Conservation (phyloP, 805 yeast species). For the Candida palmyrensis region DNA sequence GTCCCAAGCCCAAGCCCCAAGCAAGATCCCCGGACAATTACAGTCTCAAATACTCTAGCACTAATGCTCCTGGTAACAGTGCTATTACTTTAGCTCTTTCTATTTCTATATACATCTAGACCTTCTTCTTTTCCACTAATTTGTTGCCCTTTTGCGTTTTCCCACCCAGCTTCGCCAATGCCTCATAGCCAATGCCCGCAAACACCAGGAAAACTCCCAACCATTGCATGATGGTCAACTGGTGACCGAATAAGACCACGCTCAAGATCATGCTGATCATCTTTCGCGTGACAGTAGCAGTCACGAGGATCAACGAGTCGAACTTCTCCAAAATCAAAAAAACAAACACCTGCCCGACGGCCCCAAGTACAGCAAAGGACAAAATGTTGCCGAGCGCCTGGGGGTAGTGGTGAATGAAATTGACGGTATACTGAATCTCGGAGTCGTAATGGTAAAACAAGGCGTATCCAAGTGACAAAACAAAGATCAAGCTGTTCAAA, state of each 20-base stretch:
- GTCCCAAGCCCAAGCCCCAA: too few species aligned
- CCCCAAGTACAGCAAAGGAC: slow-evolving; percentile 72
- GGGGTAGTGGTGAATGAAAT: slow-evolving; percentile 49
- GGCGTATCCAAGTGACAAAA: slow-evolving; percentile 48
- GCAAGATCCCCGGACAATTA: too few species aligned
- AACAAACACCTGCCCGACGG: slow-evolving; percentile 92
- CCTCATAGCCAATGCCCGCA: slow-evolving; percentile 80
- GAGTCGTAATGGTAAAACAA: slow-evolving; percentile 30
- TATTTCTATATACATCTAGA: slow-evolving; percentile 5
- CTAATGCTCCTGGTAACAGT: too few species aligned
- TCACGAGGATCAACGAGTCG: slow-evolving; percentile 80
- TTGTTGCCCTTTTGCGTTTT: slow-evolving; percentile 4
- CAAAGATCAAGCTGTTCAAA: slow-evolving; percentile 40
- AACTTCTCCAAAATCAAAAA: slow-evolving; percentile 78
- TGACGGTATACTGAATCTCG: slow-evolving; percentile 46
- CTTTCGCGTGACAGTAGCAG: slow-evolving; percentile 93
- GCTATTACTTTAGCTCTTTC: too few species aligned
- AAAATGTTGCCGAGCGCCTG: slow-evolving; percentile 54
- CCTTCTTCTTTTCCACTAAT: slow-evolving; percentile 3
- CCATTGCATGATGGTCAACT: slow-evolving; percentile 63
- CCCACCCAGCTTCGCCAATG: slow-evolving; percentile 29
- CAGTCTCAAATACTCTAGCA: too few species aligned
- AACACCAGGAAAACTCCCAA: slow-evolving; percentile 75
- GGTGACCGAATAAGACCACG: slow-evolving; percentile 83
- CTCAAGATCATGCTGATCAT: slow-evolving; percentile 93